Evolutionary conservation across 139 green algal species (phyloP), one percentile per base, ranked within the genome.

Genomic region (Chlorella sp.): DNA sequence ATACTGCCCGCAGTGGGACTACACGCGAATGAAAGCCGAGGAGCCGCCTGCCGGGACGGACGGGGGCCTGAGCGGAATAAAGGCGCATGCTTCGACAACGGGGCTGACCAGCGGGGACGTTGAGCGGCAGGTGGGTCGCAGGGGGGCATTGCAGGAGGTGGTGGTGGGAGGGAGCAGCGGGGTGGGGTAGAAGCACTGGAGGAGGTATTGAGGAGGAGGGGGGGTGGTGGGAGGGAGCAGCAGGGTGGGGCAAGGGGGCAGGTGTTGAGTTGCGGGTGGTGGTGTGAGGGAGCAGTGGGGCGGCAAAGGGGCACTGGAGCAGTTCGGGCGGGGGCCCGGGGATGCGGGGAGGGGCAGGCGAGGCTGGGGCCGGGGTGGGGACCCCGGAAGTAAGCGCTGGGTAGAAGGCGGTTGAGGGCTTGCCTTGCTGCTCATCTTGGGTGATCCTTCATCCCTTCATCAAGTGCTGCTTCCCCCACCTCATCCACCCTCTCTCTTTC

Each of bases 1-100:
- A 19, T 34, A 28, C 34, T 53, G 12, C 21, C 69, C 69, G 19
- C 85, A 89, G 85, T 89, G 85, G 85, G 85, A 89, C 85, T 83
- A 89, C 85, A 89, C 85, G 9, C 48, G 73, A 0, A 42, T 89
- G 4, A 88, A 88, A 30, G 26, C 81, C 5, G 40, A 69, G 16
- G 84, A 88, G 19, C 68, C 68, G 28, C 84, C 30, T 0, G 39
- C 57, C 12, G 53, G 53, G 42, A 68, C 39, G 19, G 39, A 28
- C 82, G 57, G 57, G 18, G 57, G 48, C 21, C 14, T 40, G 32
- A 30, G n/a, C n/a, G n/a, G 18, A 24, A 11, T 40, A 48, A 42
- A 53, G 57, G 64, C n/a, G 48, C 32, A 83, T 39, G 39, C 82
- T 1, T 60, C 82, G 1, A 60, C 42, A 0, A 12, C 34, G 39